Conservation (phyloP, 2,329 filamentous ascomycete genomes). For the Alternaria novae-zelandiae region DNA sequence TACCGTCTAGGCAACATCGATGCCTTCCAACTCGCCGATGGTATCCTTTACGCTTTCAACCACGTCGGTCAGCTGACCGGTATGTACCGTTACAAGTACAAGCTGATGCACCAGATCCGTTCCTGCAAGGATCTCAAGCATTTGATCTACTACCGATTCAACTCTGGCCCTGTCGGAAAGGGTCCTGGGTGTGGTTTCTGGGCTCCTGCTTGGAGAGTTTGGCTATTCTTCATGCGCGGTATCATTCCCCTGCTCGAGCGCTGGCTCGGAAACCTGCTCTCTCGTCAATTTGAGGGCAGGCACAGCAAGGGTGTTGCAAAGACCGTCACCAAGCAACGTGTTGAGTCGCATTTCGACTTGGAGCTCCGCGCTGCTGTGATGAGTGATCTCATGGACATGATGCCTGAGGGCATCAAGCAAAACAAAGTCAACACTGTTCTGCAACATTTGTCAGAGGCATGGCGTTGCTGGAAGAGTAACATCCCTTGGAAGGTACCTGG, state of each 20-base stretch:
- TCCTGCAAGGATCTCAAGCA: constrained; percentile 99
- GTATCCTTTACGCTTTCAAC: constrained; percentile 99
- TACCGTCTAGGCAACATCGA: constrained; percentile 98
- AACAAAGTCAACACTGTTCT: constrained; percentile 99
- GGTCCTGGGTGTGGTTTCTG: constrained; percentile 98
- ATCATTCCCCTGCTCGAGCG: constrained; percentile 96
- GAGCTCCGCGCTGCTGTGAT: constrained; percentile 97
- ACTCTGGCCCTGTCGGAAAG: constrained; percentile 94
- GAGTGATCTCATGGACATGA: constrained; percentile 99
- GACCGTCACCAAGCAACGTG: constrained; percentile 98
- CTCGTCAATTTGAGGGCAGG: constrained; percentile 95
- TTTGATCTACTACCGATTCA: constrained; percentile 98
- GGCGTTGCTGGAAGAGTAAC: constrained; percentile 99
- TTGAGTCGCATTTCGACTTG: constrained; percentile 97
- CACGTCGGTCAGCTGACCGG: constrained; percentile 97
- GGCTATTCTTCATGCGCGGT: constrained; percentile 99
- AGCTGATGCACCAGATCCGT: constrained; percentile 99
- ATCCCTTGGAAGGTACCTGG: constrained; percentile 99
- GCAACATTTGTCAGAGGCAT: constrained; percentile 96
- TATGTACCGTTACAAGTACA: constrained; percentile 99
- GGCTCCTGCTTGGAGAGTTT: constrained; percentile 98
- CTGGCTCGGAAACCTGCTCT: constrained; percentile 96
- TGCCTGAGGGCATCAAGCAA: constrained; percentile 99
- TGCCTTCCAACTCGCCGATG: constrained; percentile 96
- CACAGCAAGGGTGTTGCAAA: constrained; percentile 99